Evolutionary conservation across 208 protist species (phyloP), one percentile per base, ranked within the genome.

Genomic region (Crithidia thermophila): DNA sequence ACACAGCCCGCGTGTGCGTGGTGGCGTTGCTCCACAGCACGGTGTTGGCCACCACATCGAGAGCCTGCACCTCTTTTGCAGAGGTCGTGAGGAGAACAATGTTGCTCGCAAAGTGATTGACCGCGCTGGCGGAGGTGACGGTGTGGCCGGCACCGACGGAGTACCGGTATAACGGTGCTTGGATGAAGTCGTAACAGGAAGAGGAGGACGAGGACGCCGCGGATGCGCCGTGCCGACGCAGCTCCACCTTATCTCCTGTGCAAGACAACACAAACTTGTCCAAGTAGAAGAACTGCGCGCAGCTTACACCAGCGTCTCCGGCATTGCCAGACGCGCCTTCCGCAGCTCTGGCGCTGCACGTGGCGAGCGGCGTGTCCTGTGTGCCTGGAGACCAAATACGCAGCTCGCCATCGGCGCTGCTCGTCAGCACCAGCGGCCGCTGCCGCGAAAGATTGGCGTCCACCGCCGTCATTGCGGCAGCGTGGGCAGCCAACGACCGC

Each of bases 81-180:
- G 91, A 90, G 11, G 79, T 77, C 4, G 84, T 80, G 42, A 87
- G 60, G 11, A 96, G 62, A 11, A 94, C 61, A 13, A 96, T 25
- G 21, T 81, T 79, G 71, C 84, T 93, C 6, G 74, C 60, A 47
- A 96, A 94, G 53, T 91, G 78, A 55, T 96, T 96, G 16, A 96
- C 77, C 21, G 72, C 74, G 23, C 78, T 82, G 31, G 91, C 72
- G 7, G 79, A 67, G 4, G 78, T 80, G 31, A 96, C 83, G 30
- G 47, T 46, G 50, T 95, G 87, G 1, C 81, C 67, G 1, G 25
- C 69, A 7, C 56, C 59, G 9, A 77, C 65, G 14, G 71, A 30
- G 59, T 79, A 70, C 5, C 28, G 16, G 31, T 75, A 79, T 7
- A 84, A 42, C 1, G 82, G 80, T 13, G 71, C 69, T 34, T 66